A percentile compares a stretch with the other conserved stretches of the same genome.
Conservation (phyloP, 345 rosid genomes). For the Moricandia moricandioides region DNA sequence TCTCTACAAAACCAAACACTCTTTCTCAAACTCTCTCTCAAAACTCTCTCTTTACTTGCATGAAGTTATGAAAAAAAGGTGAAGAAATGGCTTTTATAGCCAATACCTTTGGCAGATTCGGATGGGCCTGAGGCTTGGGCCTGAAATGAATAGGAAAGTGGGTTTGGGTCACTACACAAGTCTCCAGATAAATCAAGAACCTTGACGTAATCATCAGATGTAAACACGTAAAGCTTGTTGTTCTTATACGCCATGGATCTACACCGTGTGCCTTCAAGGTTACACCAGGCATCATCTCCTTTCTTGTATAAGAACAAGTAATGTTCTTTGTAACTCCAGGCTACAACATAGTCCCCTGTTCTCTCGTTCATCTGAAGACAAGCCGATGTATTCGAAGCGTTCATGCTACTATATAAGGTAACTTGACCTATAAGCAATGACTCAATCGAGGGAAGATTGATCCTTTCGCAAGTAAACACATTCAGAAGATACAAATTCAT, state of each 20-base stretch:
- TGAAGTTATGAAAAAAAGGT: no score
- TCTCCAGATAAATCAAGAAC: not conserved
- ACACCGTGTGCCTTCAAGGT: conserved; percentile 11
- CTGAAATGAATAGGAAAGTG: no score
- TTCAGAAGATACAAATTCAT: not conserved
- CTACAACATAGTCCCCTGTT: conserved; percentile 20
- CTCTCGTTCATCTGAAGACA: conserved; percentile 19
- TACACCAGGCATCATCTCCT: conserved; percentile 2
- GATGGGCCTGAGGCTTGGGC: no score
- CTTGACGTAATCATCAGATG: conserved; percentile 7
- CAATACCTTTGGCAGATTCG: no score
- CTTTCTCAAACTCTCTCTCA: no score
- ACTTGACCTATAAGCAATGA: not conserved
- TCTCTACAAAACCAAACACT: no score
- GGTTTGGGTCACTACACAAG: no score
- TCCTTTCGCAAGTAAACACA: conserved; percentile 10
- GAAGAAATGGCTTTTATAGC: no score
- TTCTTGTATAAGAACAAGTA: conserved; percentile 4
- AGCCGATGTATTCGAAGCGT: not conserved
- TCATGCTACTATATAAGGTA: not conserved
- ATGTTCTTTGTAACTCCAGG: conserved; percentile 10
- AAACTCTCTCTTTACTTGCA: no score
- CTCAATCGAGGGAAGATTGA: conserved; percentile 11
- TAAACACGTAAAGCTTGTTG: conserved; percentile 4
- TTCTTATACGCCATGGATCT: conserved; percentile 21